Conservation (phyloP, 176 grass and related monocot species). For the Triticum dicoccoides region DNA sequence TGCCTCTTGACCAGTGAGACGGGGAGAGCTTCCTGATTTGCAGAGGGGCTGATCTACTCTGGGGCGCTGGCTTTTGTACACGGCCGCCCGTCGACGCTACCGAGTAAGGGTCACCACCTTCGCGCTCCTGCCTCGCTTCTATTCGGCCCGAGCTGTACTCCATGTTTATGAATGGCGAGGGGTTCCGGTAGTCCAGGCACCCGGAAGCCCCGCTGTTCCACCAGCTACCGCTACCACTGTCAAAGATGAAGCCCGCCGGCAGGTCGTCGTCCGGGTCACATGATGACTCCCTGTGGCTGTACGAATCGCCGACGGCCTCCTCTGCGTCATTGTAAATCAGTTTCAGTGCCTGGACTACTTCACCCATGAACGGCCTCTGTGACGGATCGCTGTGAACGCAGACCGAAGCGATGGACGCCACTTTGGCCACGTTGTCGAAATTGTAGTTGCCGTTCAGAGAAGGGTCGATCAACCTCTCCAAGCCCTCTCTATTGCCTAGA, state of each 20-base stretch:
- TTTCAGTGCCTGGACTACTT: slow-evolving; percentile 97
- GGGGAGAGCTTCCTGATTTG: slow-evolving; percentile 57
- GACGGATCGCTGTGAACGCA: slow-evolving; percentile 73
- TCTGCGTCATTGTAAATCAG: slow-evolving; percentile 78
- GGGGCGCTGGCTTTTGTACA: slow-evolving; percentile 41
- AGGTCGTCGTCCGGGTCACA: slow-evolving; percentile 58
- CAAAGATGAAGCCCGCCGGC: slow-evolving; percentile 42
- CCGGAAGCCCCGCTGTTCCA: slow-evolving; percentile 46
- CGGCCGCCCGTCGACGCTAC: slow-evolving; percentile 32
- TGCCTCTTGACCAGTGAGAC: slow-evolving; percentile 81
- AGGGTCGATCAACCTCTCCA: slow-evolving; percentile 82
- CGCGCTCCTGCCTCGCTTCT: slow-evolving; percentile 30
- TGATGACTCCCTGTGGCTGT: slow-evolving; percentile 70
- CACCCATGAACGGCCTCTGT: slow-evolving; percentile 96
- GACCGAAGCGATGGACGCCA: slow-evolving; percentile 87
- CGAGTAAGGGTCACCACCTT: slow-evolving; percentile 23
- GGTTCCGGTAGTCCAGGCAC: slow-evolving; percentile 34
- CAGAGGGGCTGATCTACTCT: slow-evolving; percentile 78
- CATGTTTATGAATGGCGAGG: slow-evolving; percentile 82
- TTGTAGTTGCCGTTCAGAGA: slow-evolving; percentile 65
- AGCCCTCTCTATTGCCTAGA: slow-evolving; percentile 59
- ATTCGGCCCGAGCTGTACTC: slow-evolving; percentile 82
- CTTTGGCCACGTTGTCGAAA: slow-evolving; percentile 92
- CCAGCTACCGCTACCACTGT: slow-evolving; percentile 62
- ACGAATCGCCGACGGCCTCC: slow-evolving; percentile 70